Conservation (phyloP, 176 grass and related monocot genomes). For the Coix lacrymajobi region DNA sequence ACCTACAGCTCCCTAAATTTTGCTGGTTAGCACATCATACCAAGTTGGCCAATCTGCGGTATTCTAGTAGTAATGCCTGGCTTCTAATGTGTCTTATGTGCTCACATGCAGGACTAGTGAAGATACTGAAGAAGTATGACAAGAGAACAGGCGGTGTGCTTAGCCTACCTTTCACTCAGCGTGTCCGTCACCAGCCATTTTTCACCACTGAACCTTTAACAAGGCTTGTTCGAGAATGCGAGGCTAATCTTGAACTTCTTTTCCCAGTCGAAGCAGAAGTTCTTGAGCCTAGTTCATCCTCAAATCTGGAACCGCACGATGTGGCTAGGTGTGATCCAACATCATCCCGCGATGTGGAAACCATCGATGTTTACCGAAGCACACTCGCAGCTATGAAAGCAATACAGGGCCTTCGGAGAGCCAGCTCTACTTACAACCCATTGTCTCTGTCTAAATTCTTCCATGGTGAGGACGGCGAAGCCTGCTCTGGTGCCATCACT, state of each 20-base stretch:
- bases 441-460: slow-evolving; percentile 83
- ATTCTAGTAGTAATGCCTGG: neutral
- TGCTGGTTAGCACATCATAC: slow-evolving; percentile 51
- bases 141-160: slow-evolving; percentile 85
- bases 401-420: slow-evolving; percentile 74
- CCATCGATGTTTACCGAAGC: slow-evolving; percentile 66
- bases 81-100: neutral
- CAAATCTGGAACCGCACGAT: slow-evolving; percentile 18
- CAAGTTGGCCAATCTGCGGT: neutral
- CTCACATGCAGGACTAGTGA: slow-evolving; percentile 67
- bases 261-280: slow-evolving; percentile 92
- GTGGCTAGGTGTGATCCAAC: slow-evolving; percentile 3
- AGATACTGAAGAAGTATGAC: slow-evolving; percentile 97
- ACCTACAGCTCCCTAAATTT: slow-evolving; percentile 96
- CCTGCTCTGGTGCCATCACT: slow-evolving; percentile 70
- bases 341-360: slow-evolving; percentile 42
- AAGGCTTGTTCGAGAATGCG: slow-evolving; percentile 82
- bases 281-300: slow-evolving; percentile 54
- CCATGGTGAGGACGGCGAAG: slow-evolving; percentile 57
- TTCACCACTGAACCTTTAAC: slow-evolving; percentile 90
- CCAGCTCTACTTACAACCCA: slow-evolving; percentile 88
- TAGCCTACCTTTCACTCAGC: slow-evolving; percentile 86
- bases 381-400: slow-evolving; percentile 82
- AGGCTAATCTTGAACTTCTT: slow-evolving; percentile 80
- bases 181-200: slow-evolving; percentile 85